These are phyloP conservation scores for Coniella vitis DNA, from an alignment of 2,329 filamentous ascomycete genomes.

Conservation along the genomic window DNA sequence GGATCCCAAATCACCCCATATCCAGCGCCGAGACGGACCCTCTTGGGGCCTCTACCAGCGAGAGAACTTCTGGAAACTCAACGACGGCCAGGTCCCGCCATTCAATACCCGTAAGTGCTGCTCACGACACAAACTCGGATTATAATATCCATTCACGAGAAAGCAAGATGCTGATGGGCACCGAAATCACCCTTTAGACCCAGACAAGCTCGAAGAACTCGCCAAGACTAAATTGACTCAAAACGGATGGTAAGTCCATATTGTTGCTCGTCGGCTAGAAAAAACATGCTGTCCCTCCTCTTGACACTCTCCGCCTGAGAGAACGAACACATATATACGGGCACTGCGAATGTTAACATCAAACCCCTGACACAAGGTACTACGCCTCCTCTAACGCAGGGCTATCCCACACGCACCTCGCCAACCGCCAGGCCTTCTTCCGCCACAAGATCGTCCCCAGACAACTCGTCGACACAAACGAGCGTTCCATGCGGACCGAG, in stretches of 20 bases:
- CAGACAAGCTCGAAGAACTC: slow-evolving; percentile 50
- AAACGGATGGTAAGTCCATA: slow-evolving; percentile 40
- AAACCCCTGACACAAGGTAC: slow-evolving; percentile 27
- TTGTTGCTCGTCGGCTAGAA: neutral
- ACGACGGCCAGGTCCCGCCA: slow-evolving; percentile 19
- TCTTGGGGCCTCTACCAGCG: slow-evolving; percentile 23
- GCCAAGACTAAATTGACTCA: slow-evolving; percentile 50
- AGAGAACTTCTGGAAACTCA: slow-evolving; percentile 23
- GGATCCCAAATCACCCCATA: slow-evolving; percentile 20
- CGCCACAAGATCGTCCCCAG: slow-evolving; percentile 55
- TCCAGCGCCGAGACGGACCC: slow-evolving; percentile 20
- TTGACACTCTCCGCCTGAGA: no score
- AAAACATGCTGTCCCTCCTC: neutral
- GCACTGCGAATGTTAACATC: no score
- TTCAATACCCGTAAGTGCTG: slow-evolving; percentile 21
- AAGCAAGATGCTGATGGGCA: no score
- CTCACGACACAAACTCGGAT: no score
- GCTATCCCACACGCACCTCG: slow-evolving; percentile 42
- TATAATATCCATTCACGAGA: no score
- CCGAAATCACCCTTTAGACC: slow-evolving; percentile 31
- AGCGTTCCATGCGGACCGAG: slow-evolving; percentile 46
- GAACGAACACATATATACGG: no score
- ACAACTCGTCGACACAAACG: slow-evolving; percentile 55
- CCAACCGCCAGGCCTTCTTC: slow-evolving; percentile 58
- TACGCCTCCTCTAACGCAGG: slow-evolving; percentile 53